A percentile compares a stretch with the other conserved stretches of the same genome.
Conservation (phyloP, 2,329 filamentous ascomycete species). For the Coniochaeta pulveracea region DNA sequence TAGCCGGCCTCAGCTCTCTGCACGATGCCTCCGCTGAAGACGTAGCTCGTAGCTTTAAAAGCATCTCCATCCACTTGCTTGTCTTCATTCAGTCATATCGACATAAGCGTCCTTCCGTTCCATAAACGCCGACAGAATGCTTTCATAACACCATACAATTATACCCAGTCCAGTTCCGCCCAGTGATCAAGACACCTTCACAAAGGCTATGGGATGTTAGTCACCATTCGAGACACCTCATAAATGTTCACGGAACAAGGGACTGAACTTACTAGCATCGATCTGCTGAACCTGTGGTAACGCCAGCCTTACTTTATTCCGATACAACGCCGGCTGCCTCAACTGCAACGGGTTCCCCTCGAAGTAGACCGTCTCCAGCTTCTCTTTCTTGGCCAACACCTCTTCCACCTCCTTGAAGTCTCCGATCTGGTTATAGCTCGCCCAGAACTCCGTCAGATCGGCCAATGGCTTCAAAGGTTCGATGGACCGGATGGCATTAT, state of each 20-base stretch:
- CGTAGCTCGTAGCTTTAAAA: too few species aligned
- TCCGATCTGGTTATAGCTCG: constrained; percentile 71
- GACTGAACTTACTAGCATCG: constrained; percentile 76
- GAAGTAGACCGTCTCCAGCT: constrained; percentile 85
- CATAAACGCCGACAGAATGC: too few species aligned
- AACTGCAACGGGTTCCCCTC: constrained; percentile 88
- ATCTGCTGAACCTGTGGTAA: constrained; percentile 86
- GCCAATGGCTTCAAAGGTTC: constrained; percentile 57
- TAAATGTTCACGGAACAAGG: constrained; percentile 1
- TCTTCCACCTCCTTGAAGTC: constrained; percentile 77
- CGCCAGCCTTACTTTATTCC: constrained; percentile 84
- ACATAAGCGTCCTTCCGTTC: too few species aligned
- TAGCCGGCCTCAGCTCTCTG: too few species aligned
- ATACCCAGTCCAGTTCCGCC: too few species aligned
- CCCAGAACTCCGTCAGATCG: constrained; percentile 85
- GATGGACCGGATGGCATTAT: constrained; percentile 71
- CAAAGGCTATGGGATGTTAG: constrained; percentile 8
- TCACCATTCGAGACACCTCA: not conserved
- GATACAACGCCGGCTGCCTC: constrained; percentile 69
- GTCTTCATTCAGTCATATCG: too few species aligned
- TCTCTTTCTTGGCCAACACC: constrained; percentile 64
- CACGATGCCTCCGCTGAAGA: too few species aligned
- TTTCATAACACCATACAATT: constrained; percentile 1
- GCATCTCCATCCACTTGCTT: too few species aligned
- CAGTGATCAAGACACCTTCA: constrained; percentile 2